Evolutionary conservation across 2,329 filamentous ascomycete species (phyloP), one percentile per base, ranked within the genome.

Genomic region (Eutypa lata): DNA sequence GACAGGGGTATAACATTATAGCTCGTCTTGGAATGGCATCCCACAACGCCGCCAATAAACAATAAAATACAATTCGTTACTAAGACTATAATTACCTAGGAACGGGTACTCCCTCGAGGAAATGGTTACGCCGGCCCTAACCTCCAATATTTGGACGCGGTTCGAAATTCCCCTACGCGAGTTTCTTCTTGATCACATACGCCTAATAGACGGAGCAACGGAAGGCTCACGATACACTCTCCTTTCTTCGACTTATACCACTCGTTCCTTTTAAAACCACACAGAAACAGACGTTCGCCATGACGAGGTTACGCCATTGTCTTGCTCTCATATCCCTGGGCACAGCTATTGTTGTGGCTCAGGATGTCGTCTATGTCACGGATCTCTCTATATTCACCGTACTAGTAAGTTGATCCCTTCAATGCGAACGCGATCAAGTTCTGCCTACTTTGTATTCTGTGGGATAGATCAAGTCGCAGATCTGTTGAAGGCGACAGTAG

Each of bases 361-460:
- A 59, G 22, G 62, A 65, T 8, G 57, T 68, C 21, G 64, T 68
- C 45, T 68, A 66, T 49, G 65, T 68, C 53, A 67, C 65, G 10
- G 65, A 68, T 58, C 59, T 68, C 31, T 60, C 61, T 11, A 64
- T 68, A 21, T 68, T 65, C 42, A 66, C 65, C 7, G 58, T 62
- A 18, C 48, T 68, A 49, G 64, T 68, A 60, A 54, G 64, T 64
- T 46, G 2, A 18, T 24, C 56, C 46, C 31, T 22, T n/a, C n/a
- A n/a, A n/a, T n/a, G n/a, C n/a, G n/a, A n/a, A n/a, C n/a, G n/a
- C n/a, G n/a, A n/a, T n/a, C n/a, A n/a, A n/a, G n/a, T n/a, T n/a
- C n/a, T n/a, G n/a, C n/a, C n/a, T n/a, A n/a, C n/a, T n/a, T n/a
- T n/a, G n/a, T n/a, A n/a, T n/a, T n/a, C n/a, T n/a, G n/a, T n/a